Percentiles rank a stretch among this genome's conserved stretches.
Conservation (phyloP, 2,329 filamentous ascomycete species). For the Aureobasidium melanogenum region DNA sequence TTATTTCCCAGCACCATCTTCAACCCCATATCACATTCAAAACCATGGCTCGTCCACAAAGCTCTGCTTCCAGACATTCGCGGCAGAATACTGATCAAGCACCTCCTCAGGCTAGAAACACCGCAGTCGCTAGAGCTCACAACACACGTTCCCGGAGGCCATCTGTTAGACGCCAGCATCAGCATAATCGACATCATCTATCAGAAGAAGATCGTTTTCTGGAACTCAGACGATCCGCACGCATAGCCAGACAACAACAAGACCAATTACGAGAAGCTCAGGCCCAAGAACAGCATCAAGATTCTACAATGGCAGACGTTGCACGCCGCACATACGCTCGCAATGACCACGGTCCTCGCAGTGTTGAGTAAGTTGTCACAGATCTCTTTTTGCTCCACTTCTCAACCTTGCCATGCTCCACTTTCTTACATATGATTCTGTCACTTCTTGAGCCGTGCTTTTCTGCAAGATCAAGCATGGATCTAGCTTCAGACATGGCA, state of each 20-base stretch:
- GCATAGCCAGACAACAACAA: constrained; percentile 8
- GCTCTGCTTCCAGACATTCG: background rate
- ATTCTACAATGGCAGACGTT: constrained; percentile 7
- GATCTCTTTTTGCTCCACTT: background rate
- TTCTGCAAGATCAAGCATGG: background rate
- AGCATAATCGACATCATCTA: background rate
- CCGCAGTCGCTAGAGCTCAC: background rate
- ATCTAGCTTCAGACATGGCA: background rate
- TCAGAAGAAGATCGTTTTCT: constrained; percentile 2
- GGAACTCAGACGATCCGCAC: background rate
- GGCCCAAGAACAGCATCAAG: background rate
- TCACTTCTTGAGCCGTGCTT: background rate
- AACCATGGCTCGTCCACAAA: background rate
- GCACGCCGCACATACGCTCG: constrained; percentile 12
- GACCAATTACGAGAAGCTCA: background rate
- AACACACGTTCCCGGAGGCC: background rate
- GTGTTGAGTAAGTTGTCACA: constrained; percentile 3
- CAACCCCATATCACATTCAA: background rate
- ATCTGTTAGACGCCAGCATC: background rate
- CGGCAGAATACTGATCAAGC: constrained; percentile 7
- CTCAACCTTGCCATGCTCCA: background rate
- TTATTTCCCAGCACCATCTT: background rate
- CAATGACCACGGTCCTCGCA: constrained; percentile 11
- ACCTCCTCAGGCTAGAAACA: background rate
- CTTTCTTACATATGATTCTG: background rate